Conservation (phyloP, 331 rosid species). For the Quercus phellos region DNA sequence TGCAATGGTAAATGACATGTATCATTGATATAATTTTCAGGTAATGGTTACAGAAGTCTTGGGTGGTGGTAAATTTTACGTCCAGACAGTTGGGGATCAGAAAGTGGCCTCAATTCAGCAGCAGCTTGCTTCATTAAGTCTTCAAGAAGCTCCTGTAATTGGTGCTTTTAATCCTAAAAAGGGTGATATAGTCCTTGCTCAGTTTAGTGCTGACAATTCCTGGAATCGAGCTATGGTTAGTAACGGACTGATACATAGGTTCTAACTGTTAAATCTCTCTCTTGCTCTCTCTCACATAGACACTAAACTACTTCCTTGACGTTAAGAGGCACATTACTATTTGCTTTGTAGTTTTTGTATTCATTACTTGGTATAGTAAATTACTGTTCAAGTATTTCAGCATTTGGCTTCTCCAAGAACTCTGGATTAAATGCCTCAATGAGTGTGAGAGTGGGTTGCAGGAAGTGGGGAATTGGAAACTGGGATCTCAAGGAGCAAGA, state of each 20-base stretch:
- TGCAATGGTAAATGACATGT: conserved; percentile 20
- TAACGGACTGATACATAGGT: conserved; percentile 3
- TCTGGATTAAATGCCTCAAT: not conserved
- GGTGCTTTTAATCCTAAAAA: conserved; percentile 86
- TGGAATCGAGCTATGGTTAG: conserved; percentile 96
- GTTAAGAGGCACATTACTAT: not conserved
- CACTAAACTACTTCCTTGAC: not conserved
- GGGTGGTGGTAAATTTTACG: conserved; percentile 81
- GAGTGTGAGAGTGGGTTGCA: not conserved
- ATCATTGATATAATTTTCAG: conserved; percentile 35
- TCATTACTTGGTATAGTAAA: not conserved
- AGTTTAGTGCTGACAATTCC: conserved; percentile 64
- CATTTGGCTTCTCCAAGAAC: not conserved
- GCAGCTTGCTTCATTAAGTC: conserved; percentile 65
- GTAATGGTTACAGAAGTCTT: conserved; percentile 71
- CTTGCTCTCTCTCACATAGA: not conserved
- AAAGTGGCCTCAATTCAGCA: conserved; percentile 65
- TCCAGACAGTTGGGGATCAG: conserved; percentile 77
- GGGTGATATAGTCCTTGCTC: conserved; percentile 82
- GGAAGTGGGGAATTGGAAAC: not conserved
- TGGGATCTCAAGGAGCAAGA: too few relatives aligned
- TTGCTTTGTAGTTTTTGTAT: not conserved
- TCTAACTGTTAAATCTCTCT: not conserved
- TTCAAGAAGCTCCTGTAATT: conserved; percentile 80
- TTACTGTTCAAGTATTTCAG: not conserved